A percentile compares a stretch with the other conserved stretches of the same genome.
Conservation (phyloP, 2,329 filamentous ascomycete species). For the Scedosporium apiospermum region DNA sequence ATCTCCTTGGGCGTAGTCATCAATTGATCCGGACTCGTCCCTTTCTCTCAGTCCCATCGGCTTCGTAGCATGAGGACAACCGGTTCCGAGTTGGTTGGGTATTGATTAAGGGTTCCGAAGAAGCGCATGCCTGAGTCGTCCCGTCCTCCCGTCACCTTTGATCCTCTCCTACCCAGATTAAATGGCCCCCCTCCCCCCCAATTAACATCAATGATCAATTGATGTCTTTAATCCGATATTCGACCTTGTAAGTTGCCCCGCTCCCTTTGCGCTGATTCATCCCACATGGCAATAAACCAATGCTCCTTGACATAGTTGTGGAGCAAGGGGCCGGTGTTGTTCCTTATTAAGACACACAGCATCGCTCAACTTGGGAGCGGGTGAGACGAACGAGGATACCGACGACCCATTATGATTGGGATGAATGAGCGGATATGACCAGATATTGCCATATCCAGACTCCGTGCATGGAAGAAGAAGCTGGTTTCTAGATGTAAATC, state of each 20-base stretch:
- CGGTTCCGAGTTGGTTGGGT: not conserved
- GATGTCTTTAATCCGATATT: not conserved
- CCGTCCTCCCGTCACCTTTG: not conserved
- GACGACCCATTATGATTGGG: not conserved
- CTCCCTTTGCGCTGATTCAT: not conserved
- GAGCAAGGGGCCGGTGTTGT: not conserved
- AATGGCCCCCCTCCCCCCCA: not conserved
- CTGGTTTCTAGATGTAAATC: not conserved
- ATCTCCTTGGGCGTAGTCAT: no score
- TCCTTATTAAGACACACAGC: not conserved
- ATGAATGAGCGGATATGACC: not conserved
- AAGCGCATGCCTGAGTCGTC: not conserved
- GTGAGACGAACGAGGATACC: not conserved
- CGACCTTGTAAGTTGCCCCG: no score
- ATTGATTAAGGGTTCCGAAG: slow-evolving; percentile 2
- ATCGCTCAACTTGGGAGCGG: not conserved
- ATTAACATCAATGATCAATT: not conserved
- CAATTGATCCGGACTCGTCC: no score
- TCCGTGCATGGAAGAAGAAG: not conserved
- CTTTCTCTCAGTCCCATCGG: not conserved
- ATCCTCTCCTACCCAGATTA: not conserved
- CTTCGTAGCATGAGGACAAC: not conserved
- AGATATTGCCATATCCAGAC: not conserved
- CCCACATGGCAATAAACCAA: not conserved
- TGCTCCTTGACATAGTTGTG: not conserved